Conservation (phyloP, 768 basidiomycete genomes). For the Xerocomus spinulosus region DNA sequence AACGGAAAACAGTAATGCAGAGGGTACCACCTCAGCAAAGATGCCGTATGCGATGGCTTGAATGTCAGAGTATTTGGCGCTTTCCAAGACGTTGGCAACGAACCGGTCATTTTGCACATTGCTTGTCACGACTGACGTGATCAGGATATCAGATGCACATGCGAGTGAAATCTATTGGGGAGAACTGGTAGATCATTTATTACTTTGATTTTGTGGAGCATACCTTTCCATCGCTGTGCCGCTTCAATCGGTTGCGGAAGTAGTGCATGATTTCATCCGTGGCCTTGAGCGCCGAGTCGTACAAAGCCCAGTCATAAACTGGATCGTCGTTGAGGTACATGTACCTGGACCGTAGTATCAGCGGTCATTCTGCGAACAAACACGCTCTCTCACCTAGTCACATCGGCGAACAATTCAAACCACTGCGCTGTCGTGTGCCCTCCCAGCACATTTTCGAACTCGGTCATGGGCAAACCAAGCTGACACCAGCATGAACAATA, state of each 20-base stretch:
- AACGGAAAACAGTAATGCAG: slow-evolving; percentile 52
- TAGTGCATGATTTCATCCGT: slow-evolving; percentile 22
- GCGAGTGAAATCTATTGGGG: slow-evolving; percentile 15
- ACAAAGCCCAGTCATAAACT: slow-evolving; percentile 31
- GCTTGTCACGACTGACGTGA: slow-evolving; percentile 16
- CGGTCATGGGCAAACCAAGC: slow-evolving; percentile 33
- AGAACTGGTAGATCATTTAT: background rate
- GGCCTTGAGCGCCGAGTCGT: slow-evolving; percentile 24
- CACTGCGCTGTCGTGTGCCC: slow-evolving; percentile 40
- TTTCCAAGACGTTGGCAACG: slow-evolving; percentile 15
- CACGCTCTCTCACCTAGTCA: slow-evolving; percentile 28
- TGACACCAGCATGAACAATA: background rate
- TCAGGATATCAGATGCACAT: slow-evolving; percentile 18
- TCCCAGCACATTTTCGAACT: slow-evolving; percentile 35
- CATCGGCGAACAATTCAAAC: slow-evolving; percentile 46
- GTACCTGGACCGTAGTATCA: slow-evolving; percentile 30
- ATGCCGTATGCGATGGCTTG: slow-evolving; percentile 44
- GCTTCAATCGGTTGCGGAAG: slow-evolving; percentile 22
- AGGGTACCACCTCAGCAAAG: slow-evolving; percentile 53
- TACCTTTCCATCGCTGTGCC: slow-evolving; percentile 19
- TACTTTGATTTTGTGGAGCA: background rate
- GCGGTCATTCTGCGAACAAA: background rate
- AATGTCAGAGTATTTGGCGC: slow-evolving; percentile 5
- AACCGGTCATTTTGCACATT: slow-evolving; percentile 23
- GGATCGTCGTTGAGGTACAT: slow-evolving; percentile 33